phyloP scores from a whole-genome alignment of 768 basidiomycete species.

The Cystobasidium ongulense region DNA sequence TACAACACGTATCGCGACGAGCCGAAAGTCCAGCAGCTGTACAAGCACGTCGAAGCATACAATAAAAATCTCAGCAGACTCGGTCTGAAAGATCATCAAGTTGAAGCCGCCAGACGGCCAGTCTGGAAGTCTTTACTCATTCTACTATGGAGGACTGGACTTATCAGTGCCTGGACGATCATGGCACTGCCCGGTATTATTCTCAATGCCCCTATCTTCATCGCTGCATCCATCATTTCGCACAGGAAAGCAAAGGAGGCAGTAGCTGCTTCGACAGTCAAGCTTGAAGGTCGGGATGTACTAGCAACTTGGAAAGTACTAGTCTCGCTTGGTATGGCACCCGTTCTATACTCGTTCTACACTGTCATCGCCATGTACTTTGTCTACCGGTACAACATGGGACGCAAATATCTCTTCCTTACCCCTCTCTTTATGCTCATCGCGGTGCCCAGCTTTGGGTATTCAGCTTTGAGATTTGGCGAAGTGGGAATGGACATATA shows the following conservation, averaged over 20 bases:
- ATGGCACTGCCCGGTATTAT: slow-evolving; percentile 84
- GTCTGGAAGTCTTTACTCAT: slow-evolving; percentile 79
- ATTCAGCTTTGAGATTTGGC: slow-evolving; percentile 89
- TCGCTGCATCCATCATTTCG: slow-evolving; percentile 79
- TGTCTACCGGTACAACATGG: slow-evolving; percentile 59
- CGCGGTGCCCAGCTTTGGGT: slow-evolving; percentile 76
- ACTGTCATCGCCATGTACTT: slow-evolving; percentile 67
- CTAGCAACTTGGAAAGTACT: slow-evolving; percentile 95
- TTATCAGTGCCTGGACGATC: slow-evolving; percentile 70
- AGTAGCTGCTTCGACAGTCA: slow-evolving; percentile 86
- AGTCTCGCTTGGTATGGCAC: slow-evolving; percentile 82
- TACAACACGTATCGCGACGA: slow-evolving; percentile 89
- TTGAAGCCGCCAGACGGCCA: slow-evolving; percentile 76
- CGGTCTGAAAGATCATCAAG: slow-evolving; percentile 89
- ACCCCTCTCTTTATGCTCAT: slow-evolving; percentile 70
- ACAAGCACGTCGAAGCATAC: slow-evolving; percentile 73
- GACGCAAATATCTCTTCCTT: slow-evolving; percentile 59
- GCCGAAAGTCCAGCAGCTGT: slow-evolving; percentile 71
- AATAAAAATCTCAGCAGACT: slow-evolving; percentile 79
- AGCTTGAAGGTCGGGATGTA: slow-evolving; percentile 93
- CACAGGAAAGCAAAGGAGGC: slow-evolving; percentile 87
- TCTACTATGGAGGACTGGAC: slow-evolving; percentile 67
- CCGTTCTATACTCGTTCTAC: slow-evolving; percentile 74
- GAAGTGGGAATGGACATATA: slow-evolving; percentile 96
- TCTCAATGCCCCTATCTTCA: slow-evolving; percentile 85